Percentiles rank a stretch among this genome's conserved stretches.
These are phyloP conservation scores for Eucalyptus sideroxylon DNA, from an alignment of 345 rosid species.

Conservation along the genomic window DNA sequence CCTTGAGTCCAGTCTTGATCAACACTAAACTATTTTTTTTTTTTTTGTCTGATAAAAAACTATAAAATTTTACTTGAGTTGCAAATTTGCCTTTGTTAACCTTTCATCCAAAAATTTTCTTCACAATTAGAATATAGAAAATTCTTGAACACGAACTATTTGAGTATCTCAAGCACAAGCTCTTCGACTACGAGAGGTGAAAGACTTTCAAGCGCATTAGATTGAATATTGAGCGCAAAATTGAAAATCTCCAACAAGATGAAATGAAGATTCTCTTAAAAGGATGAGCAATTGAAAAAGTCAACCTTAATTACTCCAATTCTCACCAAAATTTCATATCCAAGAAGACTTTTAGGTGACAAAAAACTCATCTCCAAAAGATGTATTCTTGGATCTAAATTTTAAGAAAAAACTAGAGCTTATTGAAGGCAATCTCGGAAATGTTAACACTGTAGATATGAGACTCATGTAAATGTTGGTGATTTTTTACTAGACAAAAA, in stretches of 20 bases:
- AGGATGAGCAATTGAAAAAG: not conserved
- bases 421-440: accelerated
- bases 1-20: not conserved
- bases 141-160: not conserved
- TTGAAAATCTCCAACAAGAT: not conserved
- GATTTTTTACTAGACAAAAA: too few species aligned
- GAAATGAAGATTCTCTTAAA: not conserved
- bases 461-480: not conserved
- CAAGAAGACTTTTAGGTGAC: too few species aligned
- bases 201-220: too few species aligned
- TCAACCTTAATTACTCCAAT: not conserved
- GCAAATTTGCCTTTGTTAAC: not conserved
- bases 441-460: accelerated
- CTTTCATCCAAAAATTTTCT: not conserved
- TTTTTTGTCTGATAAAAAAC: too few species aligned
- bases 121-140: too few species aligned
- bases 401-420: too few species aligned
- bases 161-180: too few species aligned
- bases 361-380: not conserved
- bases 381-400: not conserved
- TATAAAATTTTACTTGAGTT: too few species aligned
- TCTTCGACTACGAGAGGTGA: too few species aligned
- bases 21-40: not conserved
- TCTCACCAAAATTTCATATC: not conserved
- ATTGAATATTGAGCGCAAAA: not conserved